phyloP scores from a whole-genome alignment of 305 asterid species.

The Solanum hybrid region DNA sequence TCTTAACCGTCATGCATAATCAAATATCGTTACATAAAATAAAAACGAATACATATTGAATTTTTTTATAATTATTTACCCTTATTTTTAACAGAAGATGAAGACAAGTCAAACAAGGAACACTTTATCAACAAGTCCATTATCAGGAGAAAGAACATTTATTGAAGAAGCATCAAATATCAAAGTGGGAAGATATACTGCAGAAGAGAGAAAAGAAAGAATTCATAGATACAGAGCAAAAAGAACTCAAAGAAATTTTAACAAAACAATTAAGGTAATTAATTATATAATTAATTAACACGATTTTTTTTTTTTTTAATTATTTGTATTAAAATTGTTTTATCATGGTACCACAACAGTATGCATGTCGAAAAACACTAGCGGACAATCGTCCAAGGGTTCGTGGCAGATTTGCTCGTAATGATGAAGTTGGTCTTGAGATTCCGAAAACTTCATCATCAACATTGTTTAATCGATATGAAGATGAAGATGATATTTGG shows the following conservation, averaged over 20 bases:
- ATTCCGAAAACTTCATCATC: slow-evolving; percentile 41
- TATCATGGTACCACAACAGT: slow-evolving; percentile 13
- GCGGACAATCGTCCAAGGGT: slow-evolving; percentile 77
- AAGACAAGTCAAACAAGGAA: slow-evolving; percentile 24
- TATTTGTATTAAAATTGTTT: neutral
- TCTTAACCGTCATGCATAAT: accelerated
- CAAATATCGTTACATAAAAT: neutral
- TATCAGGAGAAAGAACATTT: slow-evolving; percentile 37
- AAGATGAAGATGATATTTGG: slow-evolving; percentile 70
- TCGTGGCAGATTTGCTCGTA: slow-evolving; percentile 86
- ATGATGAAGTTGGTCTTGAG: slow-evolving; percentile 56
- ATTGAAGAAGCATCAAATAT: slow-evolving; percentile 57
- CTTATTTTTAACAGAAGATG: slow-evolving; percentile 25
- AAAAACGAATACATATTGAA: neutral
- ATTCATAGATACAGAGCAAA: slow-evolving; percentile 73
- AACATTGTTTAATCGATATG: slow-evolving; percentile 30
- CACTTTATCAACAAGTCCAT: slow-evolving; percentile 45
- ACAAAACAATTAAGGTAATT: slow-evolving; percentile 75
- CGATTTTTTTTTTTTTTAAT: neutral
- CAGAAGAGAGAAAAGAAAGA: slow-evolving; percentile 75
- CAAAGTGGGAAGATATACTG: slow-evolving; percentile 54
- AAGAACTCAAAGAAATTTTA: slow-evolving; percentile 74
- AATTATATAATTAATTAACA: neutral
- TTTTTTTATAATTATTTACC: neutral
- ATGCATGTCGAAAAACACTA: slow-evolving; percentile 72